Conservation (phyloP, 208 protist genomes). For the Leishmania arabica region DNA sequence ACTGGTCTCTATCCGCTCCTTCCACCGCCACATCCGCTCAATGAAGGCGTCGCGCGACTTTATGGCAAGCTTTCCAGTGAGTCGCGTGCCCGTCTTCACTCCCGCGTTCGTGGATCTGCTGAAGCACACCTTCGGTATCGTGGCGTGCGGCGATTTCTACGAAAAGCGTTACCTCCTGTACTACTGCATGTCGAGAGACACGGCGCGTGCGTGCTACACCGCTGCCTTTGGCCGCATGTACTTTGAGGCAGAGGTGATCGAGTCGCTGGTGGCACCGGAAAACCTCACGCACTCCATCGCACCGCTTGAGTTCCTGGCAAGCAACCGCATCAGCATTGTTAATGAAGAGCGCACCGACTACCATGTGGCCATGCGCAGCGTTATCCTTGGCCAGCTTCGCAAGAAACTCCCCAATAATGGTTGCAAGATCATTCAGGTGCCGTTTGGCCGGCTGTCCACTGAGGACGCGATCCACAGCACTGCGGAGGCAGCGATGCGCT, state of each 20-base stretch:
- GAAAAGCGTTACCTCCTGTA: slow-evolving; percentile 38
- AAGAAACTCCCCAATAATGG: neutral
- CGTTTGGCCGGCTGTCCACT: slow-evolving; percentile 64
- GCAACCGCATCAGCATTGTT: slow-evolving; percentile 42
- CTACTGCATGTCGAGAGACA: slow-evolving; percentile 55
- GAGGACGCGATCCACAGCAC: slow-evolving; percentile 55
- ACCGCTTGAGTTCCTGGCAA: slow-evolving; percentile 25
- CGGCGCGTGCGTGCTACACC: slow-evolving; percentile 44
- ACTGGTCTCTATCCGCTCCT: slow-evolving; percentile 54
- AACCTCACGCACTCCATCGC: slow-evolving; percentile 20
- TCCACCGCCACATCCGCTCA: slow-evolving; percentile 43
- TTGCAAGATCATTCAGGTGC: slow-evolving; percentile 5
- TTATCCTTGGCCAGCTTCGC: neutral
- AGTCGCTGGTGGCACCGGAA: slow-evolving; percentile 30
- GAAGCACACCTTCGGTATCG: slow-evolving; percentile 57
- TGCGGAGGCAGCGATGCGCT: slow-evolving; percentile 7
- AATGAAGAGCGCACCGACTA: slow-evolving; percentile 31
- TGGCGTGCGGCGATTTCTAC: slow-evolving; percentile 52
- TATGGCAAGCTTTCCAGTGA: slow-evolving; percentile 46
- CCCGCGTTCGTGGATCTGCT: slow-evolving; percentile 60
- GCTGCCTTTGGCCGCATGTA: slow-evolving; percentile 53
- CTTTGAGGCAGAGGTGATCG: slow-evolving; percentile 46
- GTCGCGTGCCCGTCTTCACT: slow-evolving; percentile 57
- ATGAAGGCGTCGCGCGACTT: slow-evolving; percentile 44
- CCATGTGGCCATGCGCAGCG: neutral